A percentile compares a stretch with the other conserved stretches of the same genome.
These are phyloP conservation scores for Erodium trifolium DNA, from an alignment of 441 rosid genomes.

Conservation along the genomic window DNA sequence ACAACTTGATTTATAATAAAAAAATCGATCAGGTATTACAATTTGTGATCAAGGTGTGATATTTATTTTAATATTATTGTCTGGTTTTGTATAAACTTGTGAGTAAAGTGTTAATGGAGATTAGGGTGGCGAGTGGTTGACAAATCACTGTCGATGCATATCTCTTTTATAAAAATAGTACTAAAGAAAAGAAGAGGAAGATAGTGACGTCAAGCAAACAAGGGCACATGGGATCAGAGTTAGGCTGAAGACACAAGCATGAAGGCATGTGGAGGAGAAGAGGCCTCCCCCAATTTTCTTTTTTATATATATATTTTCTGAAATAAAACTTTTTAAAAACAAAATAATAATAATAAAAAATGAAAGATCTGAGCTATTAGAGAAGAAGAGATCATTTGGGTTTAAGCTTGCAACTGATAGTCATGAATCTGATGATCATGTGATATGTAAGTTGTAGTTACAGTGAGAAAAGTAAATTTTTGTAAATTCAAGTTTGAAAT, in stretches of 20 bases:
- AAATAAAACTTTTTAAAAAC: not conserved
- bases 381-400: not conserved
- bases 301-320: not conserved
- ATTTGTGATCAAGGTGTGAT: too few species aligned
- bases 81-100: too few species aligned
- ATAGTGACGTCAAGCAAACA: slow-evolving; percentile 9
- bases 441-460: not conserved
- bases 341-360: not conserved
- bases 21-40: too few species aligned
- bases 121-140: slow-evolving; percentile 26
- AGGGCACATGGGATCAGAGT: slow-evolving; percentile 37
- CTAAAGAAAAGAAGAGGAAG: slow-evolving; percentile 1
- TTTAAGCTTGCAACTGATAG: not conserved
- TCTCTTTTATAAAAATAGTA: slow-evolving; percentile 7
- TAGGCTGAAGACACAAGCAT: slow-evolving; percentile 18
- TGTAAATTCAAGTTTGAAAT: too few species aligned
- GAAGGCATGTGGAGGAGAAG: slow-evolving; percentile 19
- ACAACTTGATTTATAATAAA: not conserved
- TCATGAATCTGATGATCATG: not conserved
- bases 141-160: slow-evolving; percentile 30
- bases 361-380: not conserved
- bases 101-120: not conserved
- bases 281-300: slow-evolving; percentile 16
- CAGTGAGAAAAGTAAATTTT: not conserved
- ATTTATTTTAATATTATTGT: too few species aligned